Evolutionary conservation across 129 eudicot species (phyloP).

Genomic region (Pittosporum tobira): DNA sequence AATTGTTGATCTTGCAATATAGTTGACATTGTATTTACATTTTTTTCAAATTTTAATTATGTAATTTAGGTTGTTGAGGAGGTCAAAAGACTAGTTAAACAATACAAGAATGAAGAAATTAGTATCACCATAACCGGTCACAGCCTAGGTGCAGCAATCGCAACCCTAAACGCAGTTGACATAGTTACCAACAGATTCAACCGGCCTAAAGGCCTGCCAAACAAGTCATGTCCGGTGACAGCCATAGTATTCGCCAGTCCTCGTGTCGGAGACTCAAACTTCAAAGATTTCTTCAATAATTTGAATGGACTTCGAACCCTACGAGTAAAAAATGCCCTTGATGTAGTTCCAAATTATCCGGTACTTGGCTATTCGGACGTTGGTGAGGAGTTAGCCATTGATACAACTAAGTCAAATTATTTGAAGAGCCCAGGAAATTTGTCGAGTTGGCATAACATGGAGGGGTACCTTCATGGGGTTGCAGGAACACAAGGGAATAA

Average conservation of each 20-base stretch:
- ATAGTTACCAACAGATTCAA: conserved; percentile 50
- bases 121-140: conserved; percentile 83
- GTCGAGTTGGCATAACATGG: conserved; percentile 62
- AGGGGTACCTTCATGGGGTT: conserved; percentile 78
- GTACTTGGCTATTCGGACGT: conserved; percentile 52
- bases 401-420: conserved; percentile 48
- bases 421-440: conserved; percentile 57
- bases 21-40: too few relatives aligned
- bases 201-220: conserved; percentile 39
- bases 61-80: conserved; percentile 48
- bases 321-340: conserved; percentile 40
- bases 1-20: too few relatives aligned
- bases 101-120: conserved; percentile 69
- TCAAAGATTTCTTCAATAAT: conserved; percentile 21
- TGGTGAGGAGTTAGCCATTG: conserved; percentile 50
- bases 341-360: conserved; percentile 68
- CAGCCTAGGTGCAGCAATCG: conserved; percentile 85
- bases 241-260: conserved; percentile 74
- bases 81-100: conserved; percentile 62
- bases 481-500: conserved; percentile 68
- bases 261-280: conserved; percentile 60
- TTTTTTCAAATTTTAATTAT: neutral
- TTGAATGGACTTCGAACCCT: conserved; percentile 37
- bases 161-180: conserved; percentile 75
- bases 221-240: conserved; percentile 56